Base-by-base conservation (phyloP, 768 basidiomycete species). In the Leucogyrophana mollusca region DNA sequence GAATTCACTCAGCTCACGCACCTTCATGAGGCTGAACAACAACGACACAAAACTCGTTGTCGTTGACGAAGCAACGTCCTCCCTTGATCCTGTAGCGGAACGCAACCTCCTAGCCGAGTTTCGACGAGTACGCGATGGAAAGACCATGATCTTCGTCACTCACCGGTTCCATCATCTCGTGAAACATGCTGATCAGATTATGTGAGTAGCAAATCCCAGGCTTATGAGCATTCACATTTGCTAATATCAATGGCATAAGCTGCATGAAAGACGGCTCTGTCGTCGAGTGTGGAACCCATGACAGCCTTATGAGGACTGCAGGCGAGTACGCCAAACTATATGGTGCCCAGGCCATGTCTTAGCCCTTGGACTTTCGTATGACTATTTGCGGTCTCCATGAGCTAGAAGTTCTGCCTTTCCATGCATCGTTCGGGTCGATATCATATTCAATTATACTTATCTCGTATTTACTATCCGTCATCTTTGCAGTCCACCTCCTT, bases 61-160 rank as follows among this genome's bases (percentile, higher is more conserved):
- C 3, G 70, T 78, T 2, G 83, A 85, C 49, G 82, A 84, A 55
- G 80, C 82, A 0, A 80, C 72, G 32, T 79, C 80, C 0, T 73
- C 78, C 3, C 52, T 83, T 33, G 83, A 84, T 43, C 72, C 83
- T 8, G 60, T 74, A 35, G 75, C 70, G 0, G 83, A 85, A 56
- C 70, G 67, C 11, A 62, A 71, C 1, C 62, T 83, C 9, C 71
- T 81, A 43, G 52, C 68, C 13, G 60, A 63, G 9, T 57, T 82
- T 25, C 60, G 66, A 3, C 52, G 56, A 1, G 51, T 57, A 21
- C 67, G 74, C 4, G 55, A 62, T 10, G 78, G 74, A 1, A 80
- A 75, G 60, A 83, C 80, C 16, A 39, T 78, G 60, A 61, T 85
- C 10, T 71, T 80, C 34, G 77, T 82, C 6, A 78, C 77, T 0